Conservation (phyloP, 306 rosid genomes). For the Quercus agrifolia region DNA sequence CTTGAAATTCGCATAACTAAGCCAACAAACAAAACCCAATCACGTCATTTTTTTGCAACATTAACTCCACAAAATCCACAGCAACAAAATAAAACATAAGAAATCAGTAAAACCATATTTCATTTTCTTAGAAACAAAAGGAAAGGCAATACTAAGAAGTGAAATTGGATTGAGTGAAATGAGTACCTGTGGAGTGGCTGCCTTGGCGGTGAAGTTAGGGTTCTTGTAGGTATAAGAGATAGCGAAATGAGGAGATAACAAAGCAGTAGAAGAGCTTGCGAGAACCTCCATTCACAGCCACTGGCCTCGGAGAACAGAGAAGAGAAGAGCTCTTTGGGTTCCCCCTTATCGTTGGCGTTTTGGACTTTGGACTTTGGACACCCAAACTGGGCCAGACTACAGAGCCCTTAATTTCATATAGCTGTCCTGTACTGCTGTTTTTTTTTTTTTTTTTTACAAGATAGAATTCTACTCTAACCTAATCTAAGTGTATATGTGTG, state of each 20-base stretch:
- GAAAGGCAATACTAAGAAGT: not conserved
- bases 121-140: not conserved
- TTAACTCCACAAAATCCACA: not conserved
- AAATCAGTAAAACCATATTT: not conserved
- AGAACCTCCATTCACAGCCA: constrained; percentile 55
- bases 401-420: too few relatives aligned
- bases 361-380: too few relatives aligned
- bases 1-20: not conserved
- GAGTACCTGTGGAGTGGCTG: constrained; percentile 38
- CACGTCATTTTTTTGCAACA: not conserved
- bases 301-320: constrained; percentile 13
- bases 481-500: too few relatives aligned
- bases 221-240: constrained; percentile 12
- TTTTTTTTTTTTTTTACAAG: too few relatives aligned
- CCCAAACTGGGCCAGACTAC: too few relatives aligned
- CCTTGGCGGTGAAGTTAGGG: not conserved
- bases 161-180: not conserved
- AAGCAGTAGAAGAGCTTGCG: constrained; percentile 40
- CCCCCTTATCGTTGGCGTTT: not conserved
- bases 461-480: too few relatives aligned
- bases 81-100: not conserved
- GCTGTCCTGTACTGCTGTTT: too few relatives aligned
- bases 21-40: not conserved
- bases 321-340: not conserved
- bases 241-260: constrained; percentile 26